These are phyloP conservation scores for Tuber magnatum DNA, from an alignment of 495 filamentous ascomycete genomes.

Conservation along the genomic window DNA sequence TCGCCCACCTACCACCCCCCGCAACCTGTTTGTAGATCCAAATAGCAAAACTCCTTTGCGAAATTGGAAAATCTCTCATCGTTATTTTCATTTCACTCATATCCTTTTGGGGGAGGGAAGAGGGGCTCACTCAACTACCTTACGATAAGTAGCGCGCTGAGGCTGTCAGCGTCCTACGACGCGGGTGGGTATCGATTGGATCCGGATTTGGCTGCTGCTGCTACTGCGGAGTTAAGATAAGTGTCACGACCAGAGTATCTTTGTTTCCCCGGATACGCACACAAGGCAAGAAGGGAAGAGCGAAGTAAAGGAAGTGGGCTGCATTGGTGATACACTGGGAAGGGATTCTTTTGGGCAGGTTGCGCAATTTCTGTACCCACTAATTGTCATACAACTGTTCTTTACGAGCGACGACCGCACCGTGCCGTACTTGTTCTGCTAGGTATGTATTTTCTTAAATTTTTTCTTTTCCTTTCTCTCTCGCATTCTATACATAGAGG, in stretches of 20 bases:
- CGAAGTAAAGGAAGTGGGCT: constrained; percentile 1
- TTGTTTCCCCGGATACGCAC: background rate
- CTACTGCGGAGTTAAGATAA: constrained; percentile 6
- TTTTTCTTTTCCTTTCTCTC: constrained; percentile 12
- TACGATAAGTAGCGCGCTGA: constrained; percentile 6
- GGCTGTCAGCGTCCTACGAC: constrained; percentile 6
- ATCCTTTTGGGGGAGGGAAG: background rate
- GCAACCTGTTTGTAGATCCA: background rate
- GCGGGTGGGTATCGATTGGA: constrained; percentile 14
- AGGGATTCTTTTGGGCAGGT: background rate
- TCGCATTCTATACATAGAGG: constrained; percentile 16
- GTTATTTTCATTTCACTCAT: constrained; percentile 1
- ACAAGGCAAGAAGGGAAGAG: background rate
- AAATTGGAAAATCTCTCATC: background rate
- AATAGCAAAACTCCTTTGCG: background rate
- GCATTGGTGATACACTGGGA: background rate
- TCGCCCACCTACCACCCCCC: constrained; percentile 26
- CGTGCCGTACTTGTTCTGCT: background rate
- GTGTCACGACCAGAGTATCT: background rate
- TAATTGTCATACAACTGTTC: background rate
- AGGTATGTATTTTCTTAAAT: constrained; percentile 12
- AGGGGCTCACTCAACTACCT: constrained; percentile 4
- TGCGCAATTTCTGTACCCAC: background rate
- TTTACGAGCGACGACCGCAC: background rate
- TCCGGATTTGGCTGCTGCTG: constrained; percentile 1